These are phyloP conservation scores for Didymellaceae sp. DNA, from an alignment of 2,329 filamentous ascomycete species.

Conservation along the genomic window DNA sequence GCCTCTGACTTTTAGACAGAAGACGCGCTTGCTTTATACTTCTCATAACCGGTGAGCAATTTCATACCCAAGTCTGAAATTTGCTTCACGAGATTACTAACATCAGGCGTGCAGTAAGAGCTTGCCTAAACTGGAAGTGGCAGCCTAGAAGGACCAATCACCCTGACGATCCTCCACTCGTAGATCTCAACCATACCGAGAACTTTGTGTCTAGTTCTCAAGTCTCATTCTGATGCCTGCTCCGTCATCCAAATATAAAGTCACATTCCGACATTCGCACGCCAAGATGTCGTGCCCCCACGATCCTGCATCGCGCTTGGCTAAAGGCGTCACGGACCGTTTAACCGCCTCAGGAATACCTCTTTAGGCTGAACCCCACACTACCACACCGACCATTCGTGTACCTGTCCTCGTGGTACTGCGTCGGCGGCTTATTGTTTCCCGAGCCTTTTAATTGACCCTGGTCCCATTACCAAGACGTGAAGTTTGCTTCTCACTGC, in stretches of 20 bases:
- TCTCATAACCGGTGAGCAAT: too few relatives aligned
- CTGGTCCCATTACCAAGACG: neutral
- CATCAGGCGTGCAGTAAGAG: too few relatives aligned
- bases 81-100: too few relatives aligned
- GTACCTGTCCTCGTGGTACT: slow-evolving; percentile 2
- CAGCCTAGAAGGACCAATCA: too few relatives aligned
- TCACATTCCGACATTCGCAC: neutral
- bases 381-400: slow-evolving; percentile 24
- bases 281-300: slow-evolving; percentile 11
- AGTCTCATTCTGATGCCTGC: too few relatives aligned
- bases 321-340: slow-evolving; percentile 44
- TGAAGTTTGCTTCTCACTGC: neutral
- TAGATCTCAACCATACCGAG: too few relatives aligned
- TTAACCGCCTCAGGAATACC: slow-evolving; percentile 38
- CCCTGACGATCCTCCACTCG: too few relatives aligned
- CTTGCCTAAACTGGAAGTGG: too few relatives aligned
- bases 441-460: slow-evolving; percentile 32
- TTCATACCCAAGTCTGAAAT: too few relatives aligned
- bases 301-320: slow-evolving; percentile 21
- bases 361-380: slow-evolving; percentile 41
- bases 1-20: neutral
- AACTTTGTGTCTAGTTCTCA: too few relatives aligned
- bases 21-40: too few relatives aligned
- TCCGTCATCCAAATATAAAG: neutral
- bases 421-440: slow-evolving; percentile 32